Conservation (phyloP, 2,329 filamentous ascomycete genomes). For the Epichloe sp. region DNA sequence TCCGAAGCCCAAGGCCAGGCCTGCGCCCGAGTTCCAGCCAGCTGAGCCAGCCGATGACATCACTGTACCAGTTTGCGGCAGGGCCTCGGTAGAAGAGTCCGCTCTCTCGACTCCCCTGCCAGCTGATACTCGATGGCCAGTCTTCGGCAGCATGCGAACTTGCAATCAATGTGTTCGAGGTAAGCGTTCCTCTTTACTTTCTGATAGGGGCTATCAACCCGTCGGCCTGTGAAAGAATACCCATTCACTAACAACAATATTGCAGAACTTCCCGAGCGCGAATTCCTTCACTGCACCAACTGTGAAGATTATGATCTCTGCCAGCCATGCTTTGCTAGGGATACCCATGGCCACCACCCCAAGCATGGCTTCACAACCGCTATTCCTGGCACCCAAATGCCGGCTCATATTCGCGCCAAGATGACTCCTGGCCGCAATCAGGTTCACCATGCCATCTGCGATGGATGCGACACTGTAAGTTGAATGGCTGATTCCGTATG, state of each 20-base stretch:
- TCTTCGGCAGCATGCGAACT: slow-evolving; percentile 39
- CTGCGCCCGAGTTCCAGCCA: slow-evolving; percentile 6
- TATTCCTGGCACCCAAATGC: slow-evolving; percentile 47
- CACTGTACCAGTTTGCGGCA: neutral
- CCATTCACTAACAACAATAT: neutral
- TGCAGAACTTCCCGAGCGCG: slow-evolving; percentile 55
- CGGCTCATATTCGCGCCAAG: slow-evolving; percentile 48
- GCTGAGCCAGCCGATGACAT: neutral
- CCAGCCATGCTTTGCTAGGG: slow-evolving; percentile 60
- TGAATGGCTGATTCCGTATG: neutral
- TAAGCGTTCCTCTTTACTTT: slow-evolving; percentile 7
- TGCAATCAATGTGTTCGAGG: slow-evolving; percentile 51
- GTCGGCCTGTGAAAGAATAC: slow-evolving; percentile 5
- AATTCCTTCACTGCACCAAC: slow-evolving; percentile 72
- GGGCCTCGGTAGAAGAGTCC: neutral
- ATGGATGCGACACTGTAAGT: slow-evolving; percentile 64
- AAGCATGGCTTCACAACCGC: slow-evolving; percentile 67
- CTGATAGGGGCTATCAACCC: neutral
- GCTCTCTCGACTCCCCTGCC: neutral
- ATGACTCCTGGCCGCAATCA: slow-evolving; percentile 70
- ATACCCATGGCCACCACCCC: slow-evolving; percentile 83
- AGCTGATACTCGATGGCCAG: slow-evolving; percentile 3
- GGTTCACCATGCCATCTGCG: slow-evolving; percentile 79
- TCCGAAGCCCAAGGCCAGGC: slow-evolving; percentile 40
- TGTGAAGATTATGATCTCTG: slow-evolving; percentile 94